Conservation (phyloP, 2,329 filamentous ascomycete genomes). For the Alternaria ethzedia region DNA sequence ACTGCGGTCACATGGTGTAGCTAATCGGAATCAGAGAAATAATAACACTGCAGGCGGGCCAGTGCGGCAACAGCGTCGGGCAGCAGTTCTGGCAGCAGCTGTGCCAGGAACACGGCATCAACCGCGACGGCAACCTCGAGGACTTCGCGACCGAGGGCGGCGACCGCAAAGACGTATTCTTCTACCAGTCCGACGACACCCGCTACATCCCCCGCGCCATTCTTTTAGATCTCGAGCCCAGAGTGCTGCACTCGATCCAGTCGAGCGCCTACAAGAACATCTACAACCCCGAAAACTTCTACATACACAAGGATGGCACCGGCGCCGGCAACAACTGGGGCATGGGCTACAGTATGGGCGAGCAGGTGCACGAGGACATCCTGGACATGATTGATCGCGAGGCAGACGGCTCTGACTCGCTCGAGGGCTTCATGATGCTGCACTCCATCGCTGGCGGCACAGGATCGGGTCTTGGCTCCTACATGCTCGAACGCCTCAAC, state of each 20-base stretch:
- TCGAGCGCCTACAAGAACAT: constrained; percentile 96
- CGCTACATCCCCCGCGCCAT: constrained; percentile 97
- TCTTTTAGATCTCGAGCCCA: constrained; percentile 90
- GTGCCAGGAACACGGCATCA: constrained; percentile 97
- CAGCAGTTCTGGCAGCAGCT: constrained; percentile 99
- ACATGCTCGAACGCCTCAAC: constrained; percentile 92
- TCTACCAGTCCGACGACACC: constrained; percentile 98
- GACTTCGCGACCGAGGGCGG: constrained; percentile 98
- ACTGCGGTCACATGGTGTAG: not conserved
- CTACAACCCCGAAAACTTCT: constrained; percentile 99
- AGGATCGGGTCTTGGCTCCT: constrained; percentile 93
- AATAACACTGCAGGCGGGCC: constrained; percentile 97
- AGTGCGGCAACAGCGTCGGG: constrained; percentile 99
- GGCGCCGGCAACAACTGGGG: constrained; percentile 99
- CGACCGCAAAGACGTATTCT: constrained; percentile 98
- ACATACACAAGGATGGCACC: constrained; percentile 89
- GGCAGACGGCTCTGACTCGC: constrained; percentile 94
- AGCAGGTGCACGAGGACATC: constrained; percentile 91
- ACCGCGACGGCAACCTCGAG: constrained; percentile 93
- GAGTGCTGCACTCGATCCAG: constrained; percentile 91
- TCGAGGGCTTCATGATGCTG: constrained; percentile 98
- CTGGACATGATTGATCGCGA: constrained; percentile 99
- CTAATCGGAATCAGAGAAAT: constrained; percentile 75
- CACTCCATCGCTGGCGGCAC: constrained; percentile 98
- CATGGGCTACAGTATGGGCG: constrained; percentile 91